These are phyloP conservation scores for Striga asiatica DNA, from an alignment of 257 asterid genomes.

Conservation along the genomic window DNA sequence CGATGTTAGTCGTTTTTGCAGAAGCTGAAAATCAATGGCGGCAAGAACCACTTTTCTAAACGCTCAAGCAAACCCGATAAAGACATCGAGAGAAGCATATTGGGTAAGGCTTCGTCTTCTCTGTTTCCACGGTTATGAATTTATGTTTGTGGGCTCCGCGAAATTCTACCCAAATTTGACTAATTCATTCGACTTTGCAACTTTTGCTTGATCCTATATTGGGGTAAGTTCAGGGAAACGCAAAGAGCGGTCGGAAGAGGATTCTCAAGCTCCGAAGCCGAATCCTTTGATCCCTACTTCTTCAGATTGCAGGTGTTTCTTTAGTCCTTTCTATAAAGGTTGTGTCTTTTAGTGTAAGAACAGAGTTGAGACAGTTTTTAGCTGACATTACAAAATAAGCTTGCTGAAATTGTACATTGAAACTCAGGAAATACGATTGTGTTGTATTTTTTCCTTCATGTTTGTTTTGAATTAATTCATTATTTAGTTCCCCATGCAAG, in stretches of 20 bases:
- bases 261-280: constrained; percentile 28
- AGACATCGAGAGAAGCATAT: constrained; percentile 19
- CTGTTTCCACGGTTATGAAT: neutral
- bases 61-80: constrained; percentile 23
- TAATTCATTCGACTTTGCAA: neutral
- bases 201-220: neutral
- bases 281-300: constrained; percentile 70
- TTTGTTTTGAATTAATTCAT: no score
- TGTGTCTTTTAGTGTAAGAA: neutral
- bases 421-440: no score
- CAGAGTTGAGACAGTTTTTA: neutral
- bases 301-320: constrained; percentile 74
- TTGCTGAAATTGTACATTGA: no score
- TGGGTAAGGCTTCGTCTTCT: constrained; percentile 27
- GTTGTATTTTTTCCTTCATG: no score
- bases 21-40: constrained; percentile 54
- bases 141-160: neutral
- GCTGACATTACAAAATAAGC: no score
- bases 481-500: no score
- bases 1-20: constrained; percentile 23
- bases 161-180: neutral
- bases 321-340: neutral
- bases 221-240: constrained; percentile 54
- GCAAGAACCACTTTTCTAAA: constrained; percentile 30
- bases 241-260: constrained; percentile 56